phyloP scores from a whole-genome alignment of 1,284 basidiomycete species.

The Trichosporon faecale region DNA sequence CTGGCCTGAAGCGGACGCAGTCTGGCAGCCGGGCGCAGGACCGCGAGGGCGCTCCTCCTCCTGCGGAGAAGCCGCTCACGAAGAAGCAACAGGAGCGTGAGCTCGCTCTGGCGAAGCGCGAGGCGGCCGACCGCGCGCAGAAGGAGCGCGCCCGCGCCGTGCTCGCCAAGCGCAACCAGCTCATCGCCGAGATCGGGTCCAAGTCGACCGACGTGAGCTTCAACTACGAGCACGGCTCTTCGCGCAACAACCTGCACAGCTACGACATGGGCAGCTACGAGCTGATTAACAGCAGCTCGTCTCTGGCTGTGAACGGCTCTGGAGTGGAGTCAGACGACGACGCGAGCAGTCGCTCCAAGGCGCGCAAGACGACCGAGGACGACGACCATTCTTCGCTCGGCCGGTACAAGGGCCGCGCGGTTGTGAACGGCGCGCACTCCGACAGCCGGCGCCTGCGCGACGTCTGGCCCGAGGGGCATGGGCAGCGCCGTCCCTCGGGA shows the following conservation, averaged over 20 bases:
- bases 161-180: constrained; percentile 82
- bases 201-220: constrained; percentile 40
- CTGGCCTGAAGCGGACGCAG: constrained; percentile 70
- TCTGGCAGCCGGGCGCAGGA: constrained; percentile 67
- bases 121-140: constrained; percentile 63
- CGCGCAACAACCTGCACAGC: neutral
- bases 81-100: constrained; percentile 86
- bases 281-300: neutral
- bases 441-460: constrained; percentile 56
- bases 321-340: neutral
- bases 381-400: constrained; percentile 87
- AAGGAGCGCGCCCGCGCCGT: constrained; percentile 89
- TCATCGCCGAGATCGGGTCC: constrained; percentile 59
- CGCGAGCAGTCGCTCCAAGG: constrained; percentile 61
- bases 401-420: constrained; percentile 16
- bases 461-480: constrained; percentile 24
- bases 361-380: constrained; percentile 74
- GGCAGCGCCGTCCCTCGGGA: neutral
- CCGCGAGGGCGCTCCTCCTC: constrained; percentile 54
- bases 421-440: constrained; percentile 61
- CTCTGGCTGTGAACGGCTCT: neutral
- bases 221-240: constrained; percentile 21
- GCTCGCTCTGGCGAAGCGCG: constrained; percentile 80
- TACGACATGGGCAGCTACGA: constrained; percentile 4
- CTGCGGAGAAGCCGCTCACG: constrained; percentile 39